A percentile compares a stretch with the other conserved stretches of the same genome.
phyloP scores from a whole-genome alignment of 2,329 filamentous ascomycete genomes.

The Fusarium xylarioides region DNA sequence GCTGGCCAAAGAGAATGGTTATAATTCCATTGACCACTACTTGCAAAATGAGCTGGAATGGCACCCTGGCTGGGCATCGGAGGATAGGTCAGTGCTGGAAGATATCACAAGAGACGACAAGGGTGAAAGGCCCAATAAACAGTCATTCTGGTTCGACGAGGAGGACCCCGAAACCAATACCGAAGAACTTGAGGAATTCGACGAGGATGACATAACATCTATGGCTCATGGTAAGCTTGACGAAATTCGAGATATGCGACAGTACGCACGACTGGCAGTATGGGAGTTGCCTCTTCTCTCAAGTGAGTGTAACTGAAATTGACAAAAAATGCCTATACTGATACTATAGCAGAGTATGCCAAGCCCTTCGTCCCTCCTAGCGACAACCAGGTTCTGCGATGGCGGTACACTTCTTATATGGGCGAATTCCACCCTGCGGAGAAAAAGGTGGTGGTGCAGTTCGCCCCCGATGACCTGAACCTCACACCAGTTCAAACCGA shows the following conservation, averaged over 20 bases:
- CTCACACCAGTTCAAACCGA: slow-evolving; percentile 73
- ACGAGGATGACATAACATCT: slow-evolving; percentile 84
- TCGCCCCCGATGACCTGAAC: slow-evolving; percentile 76
- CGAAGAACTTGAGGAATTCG: slow-evolving; percentile 69
- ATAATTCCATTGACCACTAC: slow-evolving; percentile 47
- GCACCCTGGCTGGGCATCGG: slow-evolving; percentile 44
- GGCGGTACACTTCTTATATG: slow-evolving; percentile 97
- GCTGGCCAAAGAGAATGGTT: slow-evolving; percentile 49
- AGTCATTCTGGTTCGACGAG: slow-evolving; percentile 60
- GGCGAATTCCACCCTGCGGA: slow-evolving; percentile 91
- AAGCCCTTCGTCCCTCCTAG: slow-evolving; percentile 81
- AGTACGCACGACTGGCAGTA: slow-evolving; percentile 85
- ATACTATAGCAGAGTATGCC: slow-evolving; percentile 72
- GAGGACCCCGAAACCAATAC: slow-evolving; percentile 58
- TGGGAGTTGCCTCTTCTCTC: slow-evolving; percentile 96
- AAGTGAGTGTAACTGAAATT: slow-evolving; percentile 65
- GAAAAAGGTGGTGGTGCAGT: slow-evolving; percentile 94
- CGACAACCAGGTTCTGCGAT: slow-evolving; percentile 77
- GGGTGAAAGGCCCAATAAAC: slow-evolving; percentile 48
- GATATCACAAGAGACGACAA: slow-evolving; percentile 45
- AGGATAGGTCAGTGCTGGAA: slow-evolving; percentile 47
- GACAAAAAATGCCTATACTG: slow-evolving; percentile 5
- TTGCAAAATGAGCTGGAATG: slow-evolving; percentile 42
- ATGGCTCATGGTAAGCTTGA: slow-evolving; percentile 89
- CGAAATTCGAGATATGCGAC: slow-evolving; percentile 84